Conservation (phyloP, 2,329 filamentous ascomycete genomes). For the Colletotrichum limetticola region DNA sequence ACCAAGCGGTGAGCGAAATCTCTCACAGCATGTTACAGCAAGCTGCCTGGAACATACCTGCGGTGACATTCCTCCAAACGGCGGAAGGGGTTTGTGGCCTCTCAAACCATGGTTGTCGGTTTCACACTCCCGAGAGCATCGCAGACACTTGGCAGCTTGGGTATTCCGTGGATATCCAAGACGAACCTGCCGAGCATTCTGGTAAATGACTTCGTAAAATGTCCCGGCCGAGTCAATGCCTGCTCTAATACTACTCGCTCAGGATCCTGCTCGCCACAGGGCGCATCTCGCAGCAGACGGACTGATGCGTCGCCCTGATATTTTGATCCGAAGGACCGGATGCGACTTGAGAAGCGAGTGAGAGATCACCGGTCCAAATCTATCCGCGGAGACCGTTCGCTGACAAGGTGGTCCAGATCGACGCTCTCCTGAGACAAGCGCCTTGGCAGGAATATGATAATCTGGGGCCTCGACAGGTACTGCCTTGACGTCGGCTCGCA, state of each 20-base stretch:
- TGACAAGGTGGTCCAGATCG: constrained; percentile 17
- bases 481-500: not conserved
- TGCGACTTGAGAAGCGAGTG: not conserved
- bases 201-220: too few species aligned
- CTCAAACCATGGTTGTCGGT: not conserved
- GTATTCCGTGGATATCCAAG: not conserved
- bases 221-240: too few species aligned
- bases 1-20: not conserved
- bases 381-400: constrained; percentile 2
- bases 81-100: not conserved
- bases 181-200: not conserved
- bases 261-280: not conserved
- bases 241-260: too few species aligned
- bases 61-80: not conserved
- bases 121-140: not conserved
- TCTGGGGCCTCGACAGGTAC: not conserved
- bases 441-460: constrained; percentile 12
- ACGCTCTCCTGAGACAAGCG: constrained; percentile 11
- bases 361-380: not conserved
- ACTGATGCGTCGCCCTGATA: not conserved
- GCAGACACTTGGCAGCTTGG: not conserved
- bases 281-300: not conserved
- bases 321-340: not conserved
- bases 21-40: not conserved
- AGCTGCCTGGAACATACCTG: not conserved